Evolutionary conservation across 768 basidiomycete species (phyloP), one percentile per base, ranked within the genome.

Genomic region (Steccherinum ochraceum): DNA sequence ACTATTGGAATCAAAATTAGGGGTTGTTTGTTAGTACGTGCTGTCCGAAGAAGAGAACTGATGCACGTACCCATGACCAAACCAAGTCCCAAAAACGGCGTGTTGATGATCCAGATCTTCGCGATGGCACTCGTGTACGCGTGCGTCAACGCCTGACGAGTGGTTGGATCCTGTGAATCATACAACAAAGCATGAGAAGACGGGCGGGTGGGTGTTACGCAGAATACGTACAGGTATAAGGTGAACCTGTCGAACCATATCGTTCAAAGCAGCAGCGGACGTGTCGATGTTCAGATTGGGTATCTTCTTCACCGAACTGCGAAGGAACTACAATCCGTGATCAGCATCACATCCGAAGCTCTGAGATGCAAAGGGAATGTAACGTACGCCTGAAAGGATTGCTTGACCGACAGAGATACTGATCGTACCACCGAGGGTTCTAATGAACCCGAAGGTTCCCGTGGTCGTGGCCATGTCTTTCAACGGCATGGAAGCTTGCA

Each of bases 391-490:
- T 1, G 80, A 66, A 52, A 82, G 84, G 52, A 90, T 82, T 2
- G 83, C 79, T 57, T 89, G 83, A 18, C 87, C 86, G 40, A 88
- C 60, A 0, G 89, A 74, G 50, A 91, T 79, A 10, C 86, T 86
- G 20, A 90, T 72, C 1, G 88, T 85, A n/a, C 82, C 88, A 10
- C 89, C 89, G 27, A 90, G 63, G 3, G 77, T 80, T 54, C 86
- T 85, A 55, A 92, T 69, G 60, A 93, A 84, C 19, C 78, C 77
- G 59, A 84, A 86, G 0, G 81, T 80, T 1, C 77, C 71, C 0
- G 89, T 89, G 48, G 80, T 81, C 1, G 89, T 89, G 2, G 89
- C 88, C 88, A 92, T 89, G 56, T 92, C 88, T 58, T 81, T 83
- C 13, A 89, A 59, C 0, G 91, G 91, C 89, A 93, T 93, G 0